phyloP scores from a whole-genome alignment of 164 flowering plant species.

The Santalum album region DNA sequence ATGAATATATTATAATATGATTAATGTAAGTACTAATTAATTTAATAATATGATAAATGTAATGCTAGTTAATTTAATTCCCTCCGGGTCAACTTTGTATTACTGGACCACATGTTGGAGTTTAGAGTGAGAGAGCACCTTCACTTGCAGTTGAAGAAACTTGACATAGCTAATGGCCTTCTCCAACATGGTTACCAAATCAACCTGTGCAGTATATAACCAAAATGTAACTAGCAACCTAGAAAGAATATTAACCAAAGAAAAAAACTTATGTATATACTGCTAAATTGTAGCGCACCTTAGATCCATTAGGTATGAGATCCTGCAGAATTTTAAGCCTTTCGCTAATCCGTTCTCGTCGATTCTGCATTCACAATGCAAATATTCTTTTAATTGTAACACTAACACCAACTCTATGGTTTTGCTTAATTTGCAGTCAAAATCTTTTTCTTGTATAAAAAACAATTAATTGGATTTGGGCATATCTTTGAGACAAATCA shows the following conservation, averaged over 20 bases:
- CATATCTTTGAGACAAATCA: not conserved
- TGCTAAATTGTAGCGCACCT: constrained; percentile 29
- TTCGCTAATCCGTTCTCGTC: constrained; percentile 86
- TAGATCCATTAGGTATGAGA: constrained; percentile 85
- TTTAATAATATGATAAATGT: too few species aligned
- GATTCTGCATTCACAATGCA: constrained; percentile 46
- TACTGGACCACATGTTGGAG: not conserved
- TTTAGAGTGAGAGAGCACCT: constrained; percentile 29
- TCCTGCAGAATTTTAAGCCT: constrained; percentile 80
- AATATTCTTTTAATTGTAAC: constrained; percentile 17
- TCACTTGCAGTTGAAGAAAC: constrained; percentile 93
- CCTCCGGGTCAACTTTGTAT: too few species aligned
- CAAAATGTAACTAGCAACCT: too few species aligned
- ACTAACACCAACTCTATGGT: not conserved
- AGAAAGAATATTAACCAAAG: too few species aligned
- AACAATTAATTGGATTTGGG: not conserved
- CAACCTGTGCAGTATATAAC: constrained; percentile 45
- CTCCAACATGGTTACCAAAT: constrained; percentile 91
- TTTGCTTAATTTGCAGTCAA: constrained; percentile 4
- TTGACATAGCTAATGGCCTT: constrained; percentile 93
- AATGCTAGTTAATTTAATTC: too few species aligned
- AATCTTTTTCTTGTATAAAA: not conserved
- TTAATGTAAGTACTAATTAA: too few species aligned
- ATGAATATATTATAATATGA: too few species aligned
- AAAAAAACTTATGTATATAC: not conserved